Conservation (phyloP, 2,329 filamentous ascomycete genomes). For the Pseudocercospora crystallina region DNA sequence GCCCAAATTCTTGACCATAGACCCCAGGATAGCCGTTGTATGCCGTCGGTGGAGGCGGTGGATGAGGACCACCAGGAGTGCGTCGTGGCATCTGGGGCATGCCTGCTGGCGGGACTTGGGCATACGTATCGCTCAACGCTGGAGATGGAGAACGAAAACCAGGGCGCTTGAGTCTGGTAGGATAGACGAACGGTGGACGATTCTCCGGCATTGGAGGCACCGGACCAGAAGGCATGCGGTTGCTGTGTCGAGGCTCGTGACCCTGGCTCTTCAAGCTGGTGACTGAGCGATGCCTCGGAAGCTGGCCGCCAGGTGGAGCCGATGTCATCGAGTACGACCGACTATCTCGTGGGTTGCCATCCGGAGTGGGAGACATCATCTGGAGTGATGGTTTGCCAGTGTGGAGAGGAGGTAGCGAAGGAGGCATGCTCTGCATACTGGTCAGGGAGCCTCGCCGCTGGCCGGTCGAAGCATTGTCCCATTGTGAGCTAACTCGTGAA, state of each 20-base stretch:
- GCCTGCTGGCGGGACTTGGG: conserved; percentile 31
- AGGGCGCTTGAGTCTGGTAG: conserved; percentile 42
- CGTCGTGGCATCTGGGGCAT: conserved; percentile 21
- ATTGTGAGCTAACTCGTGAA: conserved; percentile 41
- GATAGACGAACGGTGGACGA: conserved; percentile 44
- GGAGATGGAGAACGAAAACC: conserved; percentile 46
- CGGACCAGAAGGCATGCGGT: conserved; percentile 33
- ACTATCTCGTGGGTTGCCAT: conserved; percentile 35
- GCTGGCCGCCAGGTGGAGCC: conserved; percentile 35
- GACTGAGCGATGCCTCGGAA: conserved; percentile 46
- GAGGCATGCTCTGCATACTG: conserved; percentile 44
- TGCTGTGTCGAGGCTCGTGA: conserved; percentile 30
- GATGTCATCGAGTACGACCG: conserved; percentile 46
- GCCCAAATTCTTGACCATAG: conserved; percentile 26
- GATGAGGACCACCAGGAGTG: conserved; percentile 24
- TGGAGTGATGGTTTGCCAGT: conserved; percentile 22
- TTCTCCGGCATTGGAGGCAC: conserved; percentile 35
- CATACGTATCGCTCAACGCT: conserved; percentile 43
- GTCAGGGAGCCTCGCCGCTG: conserved; percentile 42
- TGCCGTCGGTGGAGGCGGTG: conserved; percentile 25
- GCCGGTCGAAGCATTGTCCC: conserved; percentile 40
- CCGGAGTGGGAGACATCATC: conserved; percentile 22
- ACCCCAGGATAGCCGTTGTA: conserved; percentile 34
- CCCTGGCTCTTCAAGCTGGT: conserved; percentile 46
- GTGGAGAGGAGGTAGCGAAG: conserved; percentile 36